Evolutionary conservation across 1,284 basidiomycete species (phyloP), one percentile per base, ranked within the genome.

Genomic region (Laetiporus sulphureus): DNA sequence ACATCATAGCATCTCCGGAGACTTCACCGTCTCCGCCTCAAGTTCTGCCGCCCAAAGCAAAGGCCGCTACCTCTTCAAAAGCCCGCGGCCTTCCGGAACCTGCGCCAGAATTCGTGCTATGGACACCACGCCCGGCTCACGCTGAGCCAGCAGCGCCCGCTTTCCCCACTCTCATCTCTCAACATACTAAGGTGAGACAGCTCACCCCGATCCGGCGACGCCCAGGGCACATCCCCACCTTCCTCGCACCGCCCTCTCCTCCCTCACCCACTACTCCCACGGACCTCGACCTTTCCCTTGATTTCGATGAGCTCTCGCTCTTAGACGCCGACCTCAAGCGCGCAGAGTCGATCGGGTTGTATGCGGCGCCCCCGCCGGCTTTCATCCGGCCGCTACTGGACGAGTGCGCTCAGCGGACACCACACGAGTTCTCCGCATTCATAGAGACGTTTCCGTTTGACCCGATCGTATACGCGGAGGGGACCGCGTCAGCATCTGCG

Each of bases 381-480:
- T 75, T 79, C 52, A 69, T 88, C 5, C 52, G 63, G 30, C 76
- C 82, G 7, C 67, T 89, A 1, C 62, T 89, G 13, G 64, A 65
- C 7, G 83, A 86, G 60, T 89, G 85, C 49, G 64, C 68, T 29
- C 84, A 89, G 56, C 61, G 66, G 21, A 72, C 72, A 5, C 74
- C 81, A 6, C 71, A 82, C 52, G 83, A 87, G 49, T 89, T 90
- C 55, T 84, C 81, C 34, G 73, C 80, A 8, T 90, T 90, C 62
- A 84, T 90, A 31, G 73, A 82, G 48, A 76, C 76, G 21, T 89
- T 90, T 54, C 83, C 83, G 8, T 75, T 72, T 45, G 85, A 89
- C 53, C 72, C 75, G 12, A 67, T 82, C 45, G 70, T 82, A 18
- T 69, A 57, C 32, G 50, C 40, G 11, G 55, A 56, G 13, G 49